Evolutionary conservation across 805 yeast genomes (phyloP).

Genomic region (Komagataella populi): DNA sequence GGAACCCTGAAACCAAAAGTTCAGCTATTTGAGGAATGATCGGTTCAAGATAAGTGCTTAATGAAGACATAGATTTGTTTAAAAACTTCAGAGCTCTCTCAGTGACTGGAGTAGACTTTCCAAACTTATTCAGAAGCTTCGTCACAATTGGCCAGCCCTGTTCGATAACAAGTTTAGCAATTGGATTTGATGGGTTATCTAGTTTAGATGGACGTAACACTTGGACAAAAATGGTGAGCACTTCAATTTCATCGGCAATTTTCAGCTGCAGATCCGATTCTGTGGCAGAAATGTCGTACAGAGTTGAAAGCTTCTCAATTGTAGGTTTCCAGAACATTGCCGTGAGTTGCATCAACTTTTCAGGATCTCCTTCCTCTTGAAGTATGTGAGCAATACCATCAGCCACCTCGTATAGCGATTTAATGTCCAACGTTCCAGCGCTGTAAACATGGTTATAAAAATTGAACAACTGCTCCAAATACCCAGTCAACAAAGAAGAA

Average conservation of each 20-base stretch:
- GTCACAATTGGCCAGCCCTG: constrained; percentile 45
- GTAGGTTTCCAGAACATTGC: constrained; percentile 59
- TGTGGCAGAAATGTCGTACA: constrained; percentile 9
- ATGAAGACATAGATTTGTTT: constrained; percentile 50
- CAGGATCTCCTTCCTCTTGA: constrained; percentile 36
- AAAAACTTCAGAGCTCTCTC: constrained; percentile 65
- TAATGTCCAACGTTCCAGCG: constrained; percentile 36
- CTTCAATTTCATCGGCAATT: constrained; percentile 65
- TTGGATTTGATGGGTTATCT: constrained; percentile 27
- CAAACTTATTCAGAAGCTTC: constrained; percentile 36
- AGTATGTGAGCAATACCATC: constrained; percentile 86
- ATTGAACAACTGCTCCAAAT: constrained; percentile 59
- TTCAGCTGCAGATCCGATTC: constrained; percentile 10
- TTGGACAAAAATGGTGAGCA: constrained; percentile 45
- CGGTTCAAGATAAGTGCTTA: constrained; percentile 39
- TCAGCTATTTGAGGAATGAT: constrained; percentile 53
- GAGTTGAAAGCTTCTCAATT: constrained; percentile 27
- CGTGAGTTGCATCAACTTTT: constrained; percentile 36
- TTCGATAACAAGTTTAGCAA: constrained; percentile 37
- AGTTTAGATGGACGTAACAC: constrained; percentile 36
- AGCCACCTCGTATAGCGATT: constrained; percentile 64
- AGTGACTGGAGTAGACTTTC: constrained; percentile 47
- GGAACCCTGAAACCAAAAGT: constrained; percentile 57
- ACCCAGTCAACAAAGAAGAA: constrained; percentile 45
- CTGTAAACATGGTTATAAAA: constrained; percentile 48